Evolutionary conservation across 2,329 filamentous ascomycete genomes (phyloP).

Genomic region (Alternaria arborescens): DNA sequence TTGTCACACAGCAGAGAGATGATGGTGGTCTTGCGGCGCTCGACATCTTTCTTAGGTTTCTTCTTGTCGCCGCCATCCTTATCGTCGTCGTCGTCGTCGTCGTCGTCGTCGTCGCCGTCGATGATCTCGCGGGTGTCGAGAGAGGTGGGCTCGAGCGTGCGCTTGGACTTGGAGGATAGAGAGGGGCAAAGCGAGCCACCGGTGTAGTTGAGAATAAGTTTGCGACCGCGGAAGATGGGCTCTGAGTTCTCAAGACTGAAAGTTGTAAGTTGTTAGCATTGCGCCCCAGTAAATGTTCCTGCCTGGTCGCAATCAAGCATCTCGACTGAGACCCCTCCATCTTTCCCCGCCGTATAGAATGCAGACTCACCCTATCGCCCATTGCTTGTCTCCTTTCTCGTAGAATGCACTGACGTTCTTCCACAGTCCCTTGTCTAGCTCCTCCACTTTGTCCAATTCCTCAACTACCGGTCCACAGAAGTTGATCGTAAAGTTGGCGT

Average conservation of each 20-base stretch:
- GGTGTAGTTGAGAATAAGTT: constrained; percentile 63
- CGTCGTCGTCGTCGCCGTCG: constrained; percentile 50
- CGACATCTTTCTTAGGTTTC: constrained; percentile 60
- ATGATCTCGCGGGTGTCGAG: constrained; percentile 50
- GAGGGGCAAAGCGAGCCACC: constrained; percentile 59
- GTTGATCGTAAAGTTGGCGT: constrained; percentile 83
- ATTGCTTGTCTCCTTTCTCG: constrained; percentile 69
- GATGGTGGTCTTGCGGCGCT: constrained; percentile 77
- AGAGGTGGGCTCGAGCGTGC: constrained; percentile 33
- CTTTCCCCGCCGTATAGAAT: neutral
- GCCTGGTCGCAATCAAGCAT: neutral
- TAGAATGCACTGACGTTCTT: constrained; percentile 84
- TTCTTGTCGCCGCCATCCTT: constrained; percentile 46
- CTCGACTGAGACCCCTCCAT: neutral
- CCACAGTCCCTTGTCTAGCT: constrained; percentile 69
- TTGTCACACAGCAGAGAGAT: constrained; percentile 94
- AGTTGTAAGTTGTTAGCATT: constrained; percentile 24
- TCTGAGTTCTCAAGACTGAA: constrained; percentile 63
- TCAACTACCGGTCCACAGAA: constrained; percentile 81
- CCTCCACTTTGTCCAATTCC: constrained; percentile 68
- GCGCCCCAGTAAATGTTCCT: constrained; percentile 1
- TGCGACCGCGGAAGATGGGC: constrained; percentile 70
- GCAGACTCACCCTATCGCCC: constrained; percentile 74
- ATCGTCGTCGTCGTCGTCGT: constrained; percentile 48
- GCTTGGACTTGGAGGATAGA: constrained; percentile 32